phyloP scores from a whole-genome alignment of 2,329 filamentous ascomycete species.

The Paecilomyces formosus region DNA sequence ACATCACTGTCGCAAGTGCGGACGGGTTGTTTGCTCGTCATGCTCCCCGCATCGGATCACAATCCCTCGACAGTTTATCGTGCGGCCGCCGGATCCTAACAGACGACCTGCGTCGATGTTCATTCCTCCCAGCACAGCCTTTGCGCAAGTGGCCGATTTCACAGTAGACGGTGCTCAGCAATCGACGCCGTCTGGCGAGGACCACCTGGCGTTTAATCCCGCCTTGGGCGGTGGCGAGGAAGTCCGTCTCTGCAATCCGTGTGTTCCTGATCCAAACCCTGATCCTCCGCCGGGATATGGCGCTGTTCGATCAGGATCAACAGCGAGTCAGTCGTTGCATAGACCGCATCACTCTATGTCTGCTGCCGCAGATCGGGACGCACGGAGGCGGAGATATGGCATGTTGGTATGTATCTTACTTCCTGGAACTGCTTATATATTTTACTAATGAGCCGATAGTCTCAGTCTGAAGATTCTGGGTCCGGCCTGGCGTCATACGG shows the following conservation, averaged over 20 bases:
- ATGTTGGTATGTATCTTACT: slow-evolving; percentile 8
- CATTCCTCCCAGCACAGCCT: slow-evolving; percentile 36
- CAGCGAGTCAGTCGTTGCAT: slow-evolving; percentile 13
- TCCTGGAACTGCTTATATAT: neutral
- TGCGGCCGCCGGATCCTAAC: slow-evolving; percentile 58
- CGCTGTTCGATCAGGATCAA: slow-evolving; percentile 11
- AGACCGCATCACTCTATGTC: slow-evolving; percentile 20
- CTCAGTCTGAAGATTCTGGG: slow-evolving; percentile 5
- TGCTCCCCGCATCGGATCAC: slow-evolving; percentile 94
- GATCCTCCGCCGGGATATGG: slow-evolving; percentile 41
- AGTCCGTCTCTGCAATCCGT: slow-evolving; percentile 65
- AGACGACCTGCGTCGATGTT: slow-evolving; percentile 33
- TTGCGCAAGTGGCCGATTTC: slow-evolving; percentile 40
- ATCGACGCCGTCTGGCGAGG: slow-evolving; percentile 11
- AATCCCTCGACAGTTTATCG: slow-evolving; percentile 88
- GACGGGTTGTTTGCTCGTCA: slow-evolving; percentile 77
- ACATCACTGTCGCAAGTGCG: slow-evolving; percentile 96
- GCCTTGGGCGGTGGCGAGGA: slow-evolving; percentile 58
- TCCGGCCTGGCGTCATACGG: slow-evolving; percentile 8
- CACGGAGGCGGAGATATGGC: slow-evolving; percentile 9
- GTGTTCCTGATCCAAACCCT: slow-evolving; percentile 62
- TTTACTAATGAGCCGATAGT: slow-evolving; percentile 4
- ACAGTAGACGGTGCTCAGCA: slow-evolving; percentile 32
- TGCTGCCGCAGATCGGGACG: slow-evolving; percentile 7
- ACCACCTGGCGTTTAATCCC: slow-evolving; percentile 32